Conservation (phyloP, 1,139 yeast genomes). For the Pichia sp. region DNA sequence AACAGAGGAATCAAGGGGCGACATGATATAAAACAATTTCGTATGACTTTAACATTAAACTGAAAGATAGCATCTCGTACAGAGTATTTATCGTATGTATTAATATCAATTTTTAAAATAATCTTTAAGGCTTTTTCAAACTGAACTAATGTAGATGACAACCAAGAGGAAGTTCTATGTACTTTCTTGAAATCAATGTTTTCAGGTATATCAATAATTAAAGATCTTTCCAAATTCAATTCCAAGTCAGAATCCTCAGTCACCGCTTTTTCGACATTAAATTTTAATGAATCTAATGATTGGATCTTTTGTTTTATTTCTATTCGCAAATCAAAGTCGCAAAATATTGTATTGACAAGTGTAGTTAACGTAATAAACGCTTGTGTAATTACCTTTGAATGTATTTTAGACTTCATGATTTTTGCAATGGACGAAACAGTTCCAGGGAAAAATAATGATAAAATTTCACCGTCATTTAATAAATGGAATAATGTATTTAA, state of each 20-base stretch:
- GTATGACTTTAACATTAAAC: constrained; percentile 30
- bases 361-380: constrained; percentile 32
- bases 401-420: constrained; percentile 34
- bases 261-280: neutral
- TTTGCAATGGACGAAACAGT: constrained; percentile 46
- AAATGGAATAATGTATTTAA: constrained; percentile 33
- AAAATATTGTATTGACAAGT: constrained; percentile 35
- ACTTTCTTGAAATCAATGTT: constrained; percentile 20
- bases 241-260: neutral
- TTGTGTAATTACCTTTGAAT: constrained; percentile 36
- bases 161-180: constrained; percentile 56
- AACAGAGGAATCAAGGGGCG: constrained; percentile 31
- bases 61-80: constrained; percentile 30
- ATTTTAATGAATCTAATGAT: constrained; percentile 20
- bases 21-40: constrained; percentile 32
- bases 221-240: constrained; percentile 11
- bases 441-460: constrained; percentile 53
- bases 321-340: constrained; percentile 35
- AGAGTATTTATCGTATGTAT: constrained; percentile 28
- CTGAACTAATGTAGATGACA: constrained; percentile 57
- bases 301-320: constrained; percentile 4
- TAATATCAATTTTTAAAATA: constrained; percentile 29
- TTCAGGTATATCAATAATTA: constrained; percentile 17
- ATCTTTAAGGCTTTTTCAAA: constrained; percentile 39
- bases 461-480: constrained; percentile 43